A percentile compares a stretch with the other conserved stretches of the same genome.
Evolutionary conservation across 2,329 filamentous ascomycete genomes (phyloP).

Genomic region (Myriangium duriaei): DNA sequence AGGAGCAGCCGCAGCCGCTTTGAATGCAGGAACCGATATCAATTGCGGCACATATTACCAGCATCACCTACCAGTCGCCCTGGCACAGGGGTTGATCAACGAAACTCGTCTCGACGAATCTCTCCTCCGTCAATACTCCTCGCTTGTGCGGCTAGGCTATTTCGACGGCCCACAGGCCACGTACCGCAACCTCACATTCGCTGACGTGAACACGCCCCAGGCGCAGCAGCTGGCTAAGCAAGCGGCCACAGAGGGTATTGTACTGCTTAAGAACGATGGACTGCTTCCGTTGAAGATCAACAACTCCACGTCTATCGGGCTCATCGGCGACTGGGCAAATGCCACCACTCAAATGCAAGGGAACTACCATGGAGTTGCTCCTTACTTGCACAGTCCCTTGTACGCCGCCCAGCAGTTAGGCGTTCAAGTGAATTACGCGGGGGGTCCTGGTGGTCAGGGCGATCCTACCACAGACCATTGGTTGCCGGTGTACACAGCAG

Average conservation of each 20-base stretch:
- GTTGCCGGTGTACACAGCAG: conserved; percentile 22
- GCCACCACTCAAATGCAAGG: conserved; percentile 46
- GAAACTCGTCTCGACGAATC: conserved; percentile 37
- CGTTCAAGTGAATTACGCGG: conserved; percentile 34
- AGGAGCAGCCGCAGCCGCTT: conserved; percentile 34
- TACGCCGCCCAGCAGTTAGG: conserved; percentile 38
- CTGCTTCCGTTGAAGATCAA: conserved; percentile 31
- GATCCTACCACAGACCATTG: conserved; percentile 23
- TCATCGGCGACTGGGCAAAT: conserved; percentile 48
- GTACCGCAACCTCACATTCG: conserved; percentile 42
- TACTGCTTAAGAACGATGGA: conserved; percentile 42
- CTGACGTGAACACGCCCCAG: conserved; percentile 42
- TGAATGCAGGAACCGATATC: conserved; percentile 42
- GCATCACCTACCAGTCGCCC: conserved; percentile 32
- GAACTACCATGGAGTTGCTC: conserved; percentile 45
- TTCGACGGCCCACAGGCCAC: conserved; percentile 39
- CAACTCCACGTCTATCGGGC: conserved; percentile 33
- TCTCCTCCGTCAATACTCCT: conserved; percentile 40
- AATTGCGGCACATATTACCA: conserved; percentile 41
- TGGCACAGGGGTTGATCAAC: conserved; percentile 30
- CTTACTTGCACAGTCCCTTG: conserved; percentile 43
- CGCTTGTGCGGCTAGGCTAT: conserved; percentile 44
- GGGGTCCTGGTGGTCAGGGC: conserved; percentile 23
- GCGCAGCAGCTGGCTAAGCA: conserved; percentile 44
- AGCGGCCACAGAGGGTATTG: conserved; percentile 36